Percentiles rank a stretch among this genome's conserved stretches.
Evolutionary conservation across 2,329 filamentous ascomycete genomes (phyloP).

Genomic region (Monilinia vaccinii-corymbosi): DNA sequence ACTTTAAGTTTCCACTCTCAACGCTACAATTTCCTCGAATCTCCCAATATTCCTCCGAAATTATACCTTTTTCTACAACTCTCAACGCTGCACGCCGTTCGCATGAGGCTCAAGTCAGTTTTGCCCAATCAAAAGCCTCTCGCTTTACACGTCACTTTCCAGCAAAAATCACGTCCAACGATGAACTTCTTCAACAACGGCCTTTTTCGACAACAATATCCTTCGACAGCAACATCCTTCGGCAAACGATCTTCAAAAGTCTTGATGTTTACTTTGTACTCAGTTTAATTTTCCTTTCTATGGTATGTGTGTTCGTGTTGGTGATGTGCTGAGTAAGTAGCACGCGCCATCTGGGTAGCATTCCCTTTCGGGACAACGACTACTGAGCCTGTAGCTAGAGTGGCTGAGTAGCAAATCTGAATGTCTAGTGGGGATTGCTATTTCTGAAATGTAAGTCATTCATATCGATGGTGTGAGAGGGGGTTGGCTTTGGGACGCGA

Average conservation of each 20-base stretch:
- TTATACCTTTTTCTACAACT: too few species aligned
- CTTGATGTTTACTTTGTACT: not conserved
- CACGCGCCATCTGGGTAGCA: not conserved
- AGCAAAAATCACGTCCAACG: not conserved
- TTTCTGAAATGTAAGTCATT: not conserved
- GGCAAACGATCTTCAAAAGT: not conserved
- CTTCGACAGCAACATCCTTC: not conserved
- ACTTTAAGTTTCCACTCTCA: too few species aligned
- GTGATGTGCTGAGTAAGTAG: not conserved
- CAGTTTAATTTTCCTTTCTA: not conserved
- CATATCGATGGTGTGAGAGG: not conserved
- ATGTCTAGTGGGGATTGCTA: not conserved
- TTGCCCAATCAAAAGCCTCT: not conserved
- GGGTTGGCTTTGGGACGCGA: not conserved
- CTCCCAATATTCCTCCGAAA: too few species aligned
- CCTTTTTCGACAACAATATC: not conserved
- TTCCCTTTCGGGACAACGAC: not conserved
- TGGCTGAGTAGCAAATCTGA: conserved; percentile 1
- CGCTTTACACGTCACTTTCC: too few species aligned
- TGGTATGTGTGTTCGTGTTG: not conserved
- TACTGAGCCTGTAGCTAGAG: conserved; percentile 3
- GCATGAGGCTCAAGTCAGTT: too few species aligned
- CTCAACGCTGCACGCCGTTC: too few species aligned
- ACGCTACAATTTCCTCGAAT: too few species aligned
- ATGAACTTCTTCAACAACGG: too few species aligned